Evolutionary conservation across 2,329 filamentous ascomycete genomes (phyloP).

Genomic region (Dothistroma pini): DNA sequence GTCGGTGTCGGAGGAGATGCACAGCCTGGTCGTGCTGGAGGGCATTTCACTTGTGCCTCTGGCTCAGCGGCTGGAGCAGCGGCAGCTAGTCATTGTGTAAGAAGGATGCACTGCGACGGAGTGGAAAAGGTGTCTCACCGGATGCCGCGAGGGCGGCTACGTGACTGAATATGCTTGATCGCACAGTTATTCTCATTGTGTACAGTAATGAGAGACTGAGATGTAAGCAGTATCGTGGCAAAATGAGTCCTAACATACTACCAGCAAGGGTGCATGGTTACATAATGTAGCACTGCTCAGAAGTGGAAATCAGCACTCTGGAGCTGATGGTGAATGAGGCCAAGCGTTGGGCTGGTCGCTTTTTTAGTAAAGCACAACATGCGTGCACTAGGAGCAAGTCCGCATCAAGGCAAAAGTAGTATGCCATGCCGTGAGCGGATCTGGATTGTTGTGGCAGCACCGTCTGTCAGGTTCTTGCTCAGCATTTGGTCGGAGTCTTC

Average conservation of each 20-base stretch:
- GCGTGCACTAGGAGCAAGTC: neutral
- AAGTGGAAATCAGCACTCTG: neutral
- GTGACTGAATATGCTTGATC: neutral
- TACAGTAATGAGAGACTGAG: neutral
- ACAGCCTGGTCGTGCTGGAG: neutral
- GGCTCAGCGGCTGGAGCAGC: neutral
- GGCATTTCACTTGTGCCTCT: neutral
- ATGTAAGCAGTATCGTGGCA: neutral
- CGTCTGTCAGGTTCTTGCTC: neutral
- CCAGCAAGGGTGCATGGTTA: neutral
- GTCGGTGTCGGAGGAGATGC: neutral
- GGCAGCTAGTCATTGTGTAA: neutral
- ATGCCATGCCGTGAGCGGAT: neutral
- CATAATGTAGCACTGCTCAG: neutral
- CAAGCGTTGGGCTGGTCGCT: neutral
- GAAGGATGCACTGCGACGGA: neutral
- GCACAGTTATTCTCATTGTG: neutral
- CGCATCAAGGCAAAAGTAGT: neutral
- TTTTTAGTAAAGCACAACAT: neutral
- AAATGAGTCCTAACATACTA: neutral
- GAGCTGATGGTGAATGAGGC: neutral
- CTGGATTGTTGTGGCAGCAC: neutral
- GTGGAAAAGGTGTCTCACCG: neutral
- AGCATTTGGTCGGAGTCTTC: neutral
- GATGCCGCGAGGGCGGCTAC: neutral